These are phyloP conservation scores for Stereocaulon alpinum DNA, from an alignment of 495 filamentous ascomycete species.

Conservation along the genomic window DNA sequence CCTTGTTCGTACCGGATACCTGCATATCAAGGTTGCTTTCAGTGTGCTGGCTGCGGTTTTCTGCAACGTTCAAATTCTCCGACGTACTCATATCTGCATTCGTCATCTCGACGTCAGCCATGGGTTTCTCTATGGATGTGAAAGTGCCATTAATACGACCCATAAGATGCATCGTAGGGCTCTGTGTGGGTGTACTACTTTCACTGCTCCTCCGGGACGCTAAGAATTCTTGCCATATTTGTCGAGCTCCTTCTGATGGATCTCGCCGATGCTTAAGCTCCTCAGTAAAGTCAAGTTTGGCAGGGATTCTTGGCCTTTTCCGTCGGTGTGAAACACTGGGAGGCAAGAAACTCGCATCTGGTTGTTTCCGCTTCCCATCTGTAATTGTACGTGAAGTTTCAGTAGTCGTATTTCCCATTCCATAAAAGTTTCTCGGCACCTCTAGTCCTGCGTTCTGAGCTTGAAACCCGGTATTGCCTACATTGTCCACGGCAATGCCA, in stretches of 20 bases:
- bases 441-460: no score
- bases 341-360: slow-evolving; percentile 7
- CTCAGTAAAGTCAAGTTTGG: slow-evolving; percentile 14
- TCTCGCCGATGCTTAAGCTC: slow-evolving; percentile 14
- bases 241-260: slow-evolving; percentile 18
- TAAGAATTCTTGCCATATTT: slow-evolving; percentile 21
- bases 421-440: no score
- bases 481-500: not conserved
- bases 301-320: slow-evolving; percentile 5
- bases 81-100: not conserved
- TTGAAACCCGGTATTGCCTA: no score
- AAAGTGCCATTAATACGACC: not conserved
- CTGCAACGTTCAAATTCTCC: not conserved
- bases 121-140: not conserved
- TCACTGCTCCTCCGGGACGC: slow-evolving; percentile 17
- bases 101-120: not conserved
- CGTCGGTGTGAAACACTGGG: slow-evolving; percentile 13
- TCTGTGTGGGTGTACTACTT: slow-evolving; percentile 12
- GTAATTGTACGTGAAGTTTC: not conserved
- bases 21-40: no score
- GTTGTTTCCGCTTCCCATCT: slow-evolving; percentile 9
- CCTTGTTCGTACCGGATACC: not conserved
- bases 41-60: not conserved
- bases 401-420: not conserved
- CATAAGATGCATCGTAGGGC: not conserved